phyloP scores from a whole-genome alignment of 148 eudicot genomes.

The Euryodendron excelsum region DNA sequence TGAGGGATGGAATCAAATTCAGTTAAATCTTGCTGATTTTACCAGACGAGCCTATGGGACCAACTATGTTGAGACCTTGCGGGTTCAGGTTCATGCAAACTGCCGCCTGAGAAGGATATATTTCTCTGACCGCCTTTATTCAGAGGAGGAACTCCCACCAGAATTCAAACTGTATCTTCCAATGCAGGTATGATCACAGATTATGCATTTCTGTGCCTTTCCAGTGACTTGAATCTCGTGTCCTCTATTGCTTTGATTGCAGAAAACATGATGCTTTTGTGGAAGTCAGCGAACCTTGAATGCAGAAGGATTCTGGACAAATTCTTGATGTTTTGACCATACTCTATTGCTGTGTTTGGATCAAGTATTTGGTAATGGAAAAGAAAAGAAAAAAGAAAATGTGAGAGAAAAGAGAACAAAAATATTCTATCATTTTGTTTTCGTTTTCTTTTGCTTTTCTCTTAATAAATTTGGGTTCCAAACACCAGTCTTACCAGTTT shows the following conservation, averaged over 20 bases:
- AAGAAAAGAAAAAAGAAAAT: too few relatives aligned
- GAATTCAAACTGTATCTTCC: constrained; percentile 97
- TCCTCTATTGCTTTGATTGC: not conserved
- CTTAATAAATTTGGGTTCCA: too few relatives aligned
- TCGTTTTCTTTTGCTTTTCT: too few relatives aligned
- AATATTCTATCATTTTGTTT: too few relatives aligned
- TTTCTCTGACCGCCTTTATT: constrained; percentile 93
- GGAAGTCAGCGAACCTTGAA: not conserved
- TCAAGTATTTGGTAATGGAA: too few relatives aligned
- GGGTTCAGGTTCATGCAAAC: constrained; percentile 98
- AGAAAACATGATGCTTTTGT: constrained; percentile 10
- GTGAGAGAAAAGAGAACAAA: too few relatives aligned
- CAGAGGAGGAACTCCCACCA: constrained; percentile 98
- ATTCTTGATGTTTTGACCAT: not conserved
- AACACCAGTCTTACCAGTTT: too few relatives aligned
- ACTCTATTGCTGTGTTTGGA: not conserved
- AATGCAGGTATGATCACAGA: constrained; percentile 58
- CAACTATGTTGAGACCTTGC: constrained; percentile 87
- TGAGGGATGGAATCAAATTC: constrained; percentile 99
- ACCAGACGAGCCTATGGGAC: constrained; percentile 98
- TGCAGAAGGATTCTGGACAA: not conserved
- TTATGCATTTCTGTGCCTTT: not conserved
- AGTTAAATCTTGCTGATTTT: constrained; percentile 87
- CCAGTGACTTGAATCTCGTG: not conserved
- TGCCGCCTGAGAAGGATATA: constrained; percentile 92